phyloP scores from a whole-genome alignment of 495 filamentous ascomycete species.

The Hypoxylon subgilvum region DNA sequence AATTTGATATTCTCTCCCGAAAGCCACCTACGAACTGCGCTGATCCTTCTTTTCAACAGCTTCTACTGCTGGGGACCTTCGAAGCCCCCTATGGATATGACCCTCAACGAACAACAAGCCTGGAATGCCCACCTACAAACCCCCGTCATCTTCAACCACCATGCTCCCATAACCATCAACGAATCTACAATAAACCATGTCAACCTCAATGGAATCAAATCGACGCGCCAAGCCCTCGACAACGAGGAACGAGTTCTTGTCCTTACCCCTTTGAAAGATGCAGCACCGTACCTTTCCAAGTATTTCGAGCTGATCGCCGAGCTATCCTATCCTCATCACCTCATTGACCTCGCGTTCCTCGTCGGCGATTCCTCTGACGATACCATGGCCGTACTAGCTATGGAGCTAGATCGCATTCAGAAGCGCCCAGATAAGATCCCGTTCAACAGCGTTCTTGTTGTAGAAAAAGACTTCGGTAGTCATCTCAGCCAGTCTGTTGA shows the following conservation, averaged over 20 bases:
- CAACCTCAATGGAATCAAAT: conserved; percentile 84
- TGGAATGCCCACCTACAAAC: conserved; percentile 90
- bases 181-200: conserved; percentile 75
- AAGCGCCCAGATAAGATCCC: conserved; percentile 75
- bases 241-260: conserved; percentile 93
- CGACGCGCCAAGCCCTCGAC: conserved; percentile 73
- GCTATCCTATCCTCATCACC: conserved; percentile 90
- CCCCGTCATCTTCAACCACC: conserved; percentile 94
- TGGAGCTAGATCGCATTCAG: conserved; percentile 88
- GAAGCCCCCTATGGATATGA: conserved; percentile 93
- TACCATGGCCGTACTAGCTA: conserved; percentile 77
- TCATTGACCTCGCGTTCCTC: conserved; percentile 94
- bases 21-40: conserved; percentile 18
- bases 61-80: conserved; percentile 97
- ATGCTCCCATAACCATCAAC: conserved; percentile 84
- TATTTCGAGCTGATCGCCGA: conserved; percentile 93
- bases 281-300: conserved; percentile 75
- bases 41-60: conserved; percentile 56
- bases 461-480: conserved; percentile 88
- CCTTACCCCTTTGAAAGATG: conserved; percentile 92
- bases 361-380: conserved; percentile 91
- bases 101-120: conserved; percentile 81
- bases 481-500: conserved; percentile 73
- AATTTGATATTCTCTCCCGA: conserved; percentile 11
- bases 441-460: conserved; percentile 81